Conservation (phyloP, 164 flowering plant species). For the Euptelea pleiosperma region DNA sequence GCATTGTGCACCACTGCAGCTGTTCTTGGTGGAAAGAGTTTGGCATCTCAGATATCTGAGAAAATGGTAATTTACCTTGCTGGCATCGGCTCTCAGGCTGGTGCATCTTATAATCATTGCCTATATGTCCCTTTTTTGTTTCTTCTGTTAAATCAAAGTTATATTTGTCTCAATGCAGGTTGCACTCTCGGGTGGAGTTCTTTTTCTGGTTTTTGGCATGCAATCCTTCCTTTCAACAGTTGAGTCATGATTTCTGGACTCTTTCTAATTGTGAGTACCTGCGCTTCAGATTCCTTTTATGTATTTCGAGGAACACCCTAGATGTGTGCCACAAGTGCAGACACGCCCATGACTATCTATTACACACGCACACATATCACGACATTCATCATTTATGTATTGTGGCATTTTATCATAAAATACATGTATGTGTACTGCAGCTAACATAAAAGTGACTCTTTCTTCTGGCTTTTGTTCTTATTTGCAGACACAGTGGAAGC, state of each 20-base stretch:
- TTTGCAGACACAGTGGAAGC: no score
- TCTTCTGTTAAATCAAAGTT: neutral
- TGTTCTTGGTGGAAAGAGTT: slow-evolving; percentile 91
- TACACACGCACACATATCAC: no score
- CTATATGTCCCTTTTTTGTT: no score
- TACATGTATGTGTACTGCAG: no score
- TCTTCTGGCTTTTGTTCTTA: no score
- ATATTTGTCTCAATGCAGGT: slow-evolving; percentile 44
- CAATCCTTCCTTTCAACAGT: slow-evolving; percentile 77
- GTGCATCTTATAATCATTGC: neutral
- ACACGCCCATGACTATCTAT: no score
- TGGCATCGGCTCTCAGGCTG: slow-evolving; percentile 3
- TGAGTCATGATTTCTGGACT: slow-evolving; percentile 11
- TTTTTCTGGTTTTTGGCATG: slow-evolving; percentile 85
- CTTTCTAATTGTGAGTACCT: slow-evolving; percentile 11
- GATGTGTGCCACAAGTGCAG: no score
- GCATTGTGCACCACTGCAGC: slow-evolving; percentile 94
- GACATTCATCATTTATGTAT: no score
- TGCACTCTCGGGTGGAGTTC: slow-evolving; percentile 82
- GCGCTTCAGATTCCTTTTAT: neutral
- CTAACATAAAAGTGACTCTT: no score
- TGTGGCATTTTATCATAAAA: no score
- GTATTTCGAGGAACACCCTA: no score
- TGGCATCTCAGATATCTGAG: slow-evolving; percentile 94
- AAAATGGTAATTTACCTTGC: slow-evolving; percentile 48